Evolutionary conservation across 2,329 filamentous ascomycete genomes (phyloP), one percentile per base, ranked within the genome.

Genomic region (Colletotrichum echinochloae): DNA sequence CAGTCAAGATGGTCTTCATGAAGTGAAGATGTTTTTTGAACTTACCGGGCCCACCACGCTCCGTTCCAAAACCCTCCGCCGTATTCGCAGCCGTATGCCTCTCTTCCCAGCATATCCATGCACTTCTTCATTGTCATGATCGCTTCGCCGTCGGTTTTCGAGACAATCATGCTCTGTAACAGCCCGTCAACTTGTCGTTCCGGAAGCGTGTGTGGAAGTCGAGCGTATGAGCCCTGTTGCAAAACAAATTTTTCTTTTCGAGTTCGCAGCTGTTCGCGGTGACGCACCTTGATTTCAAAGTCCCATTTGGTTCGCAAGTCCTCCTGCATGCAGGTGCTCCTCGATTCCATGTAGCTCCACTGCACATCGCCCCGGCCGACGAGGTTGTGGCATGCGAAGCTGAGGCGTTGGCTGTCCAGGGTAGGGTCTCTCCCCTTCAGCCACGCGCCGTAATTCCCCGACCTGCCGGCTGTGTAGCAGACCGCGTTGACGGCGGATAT

Each of bases 221-320:
- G 23, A 54, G 5, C 5, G 20, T 11, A 28, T 14, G 14, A 6
- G 23, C 23, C n/a, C n/a, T 8, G 23, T 20, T 35, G 51, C 20
- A 8, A 11, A 4, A n/a, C n/a, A n/a, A n/a, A n/a, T n/a, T n/a
- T n/a, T n/a, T n/a, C n/a, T 6, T 2, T 5, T 3, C 2, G 30
- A 8, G 6, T 18, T n/a, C n/a, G 7, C 33, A 14, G 11, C 1
- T 23, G 2, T 9, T 30, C 7, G 30, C 2, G 5, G 20, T 1
- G n/a, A 37, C 14, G 6, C 12, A 55, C 52, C 52, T 55, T 37
- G 33, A 55, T 55, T 35, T 11, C 16, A 16, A 55, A 37, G n/a
- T 55, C 52, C 52, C 30, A 55, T 16, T 55, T 55, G 52, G 20
- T 55, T 11, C 52, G 52, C 52, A 23, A 16, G 33, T 37, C 20